Conservation (phyloP, 768 basidiomycete species). For the Crepidotus variabilis region DNA sequence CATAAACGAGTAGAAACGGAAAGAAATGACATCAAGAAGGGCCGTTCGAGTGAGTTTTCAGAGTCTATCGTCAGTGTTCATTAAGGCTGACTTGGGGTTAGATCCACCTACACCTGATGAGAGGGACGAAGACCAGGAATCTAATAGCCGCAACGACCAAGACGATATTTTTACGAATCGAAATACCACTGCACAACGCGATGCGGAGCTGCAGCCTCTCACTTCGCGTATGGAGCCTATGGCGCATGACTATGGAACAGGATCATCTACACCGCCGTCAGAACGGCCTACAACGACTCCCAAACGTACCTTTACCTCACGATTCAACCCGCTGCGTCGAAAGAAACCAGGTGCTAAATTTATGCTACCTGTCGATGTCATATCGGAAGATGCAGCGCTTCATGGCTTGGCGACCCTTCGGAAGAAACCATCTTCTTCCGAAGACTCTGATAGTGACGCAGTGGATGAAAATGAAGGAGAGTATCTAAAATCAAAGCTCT, state of each 20-base stretch:
- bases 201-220: constrained; percentile 19
- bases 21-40: constrained; percentile 15
- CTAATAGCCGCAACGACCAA: constrained; percentile 4
- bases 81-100: no score
- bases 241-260: constrained; percentile 20
- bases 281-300: constrained; percentile 4
- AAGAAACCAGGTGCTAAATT: constrained; percentile 17
- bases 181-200: constrained; percentile 4
- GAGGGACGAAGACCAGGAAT: constrained; percentile 17
- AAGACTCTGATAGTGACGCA: constrained; percentile 17
- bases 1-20: constrained; percentile 63
- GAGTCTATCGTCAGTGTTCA: background rate
- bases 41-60: constrained; percentile 8
- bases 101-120: no score
- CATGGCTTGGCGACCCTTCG: constrained; percentile 17
- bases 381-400: constrained; percentile 32
- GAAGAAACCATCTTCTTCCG: constrained; percentile 15
- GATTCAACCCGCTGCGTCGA: constrained; percentile 29
- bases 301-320: constrained; percentile 27
- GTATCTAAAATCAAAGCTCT: constrained; percentile 82
- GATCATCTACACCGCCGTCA: constrained; percentile 5
- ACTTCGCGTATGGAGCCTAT: constrained; percentile 11
- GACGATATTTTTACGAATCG: constrained; percentile 12
- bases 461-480: constrained; percentile 56
- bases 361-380: constrained; percentile 37